These are phyloP conservation scores for Tubosaeta sp. DNA, from an alignment of 768 basidiomycete genomes.

Conservation along the genomic window DNA sequence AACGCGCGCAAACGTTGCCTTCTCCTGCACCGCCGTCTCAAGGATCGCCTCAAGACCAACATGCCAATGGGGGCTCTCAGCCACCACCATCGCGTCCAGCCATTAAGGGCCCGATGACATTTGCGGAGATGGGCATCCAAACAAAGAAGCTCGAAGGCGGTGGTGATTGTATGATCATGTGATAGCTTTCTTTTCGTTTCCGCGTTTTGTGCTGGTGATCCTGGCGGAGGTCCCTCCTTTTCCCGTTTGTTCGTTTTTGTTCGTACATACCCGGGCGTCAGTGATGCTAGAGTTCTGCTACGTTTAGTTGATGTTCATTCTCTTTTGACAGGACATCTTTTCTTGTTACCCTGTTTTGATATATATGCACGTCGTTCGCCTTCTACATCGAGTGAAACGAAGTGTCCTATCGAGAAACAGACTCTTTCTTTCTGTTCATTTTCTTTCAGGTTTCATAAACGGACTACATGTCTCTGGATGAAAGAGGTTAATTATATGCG, in stretches of 20 bases:
- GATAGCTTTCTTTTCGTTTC: constrained; percentile 11
- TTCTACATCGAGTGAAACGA: not conserved
- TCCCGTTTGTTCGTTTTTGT: not conserved
- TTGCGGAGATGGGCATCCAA: constrained; percentile 92
- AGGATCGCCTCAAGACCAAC: not conserved
- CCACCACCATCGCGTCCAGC: constrained; percentile 6
- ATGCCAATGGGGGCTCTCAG: not conserved
- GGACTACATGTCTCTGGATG: too few relatives aligned
- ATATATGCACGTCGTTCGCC: not conserved
- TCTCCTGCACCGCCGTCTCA: constrained; percentile 11
- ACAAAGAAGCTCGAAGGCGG: constrained; percentile 66
- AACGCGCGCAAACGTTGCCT: constrained; percentile 21
- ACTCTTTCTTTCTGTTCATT: not conserved
- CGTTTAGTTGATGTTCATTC: not conserved
- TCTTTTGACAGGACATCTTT: not conserved
- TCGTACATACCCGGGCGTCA: not conserved
- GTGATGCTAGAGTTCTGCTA: not conserved
- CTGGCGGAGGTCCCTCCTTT: not conserved
- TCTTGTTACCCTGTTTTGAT: not conserved
- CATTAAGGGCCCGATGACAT: constrained; percentile 60
- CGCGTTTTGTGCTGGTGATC: not conserved
- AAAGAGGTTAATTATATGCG: too few relatives aligned
- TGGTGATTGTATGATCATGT: constrained; percentile 89
- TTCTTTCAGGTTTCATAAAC: too few relatives aligned
- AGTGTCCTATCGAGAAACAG: not conserved